These are phyloP conservation scores for Cronartium quercuum DNA, from an alignment of 1,284 basidiomycete species.

Conservation along the genomic window DNA sequence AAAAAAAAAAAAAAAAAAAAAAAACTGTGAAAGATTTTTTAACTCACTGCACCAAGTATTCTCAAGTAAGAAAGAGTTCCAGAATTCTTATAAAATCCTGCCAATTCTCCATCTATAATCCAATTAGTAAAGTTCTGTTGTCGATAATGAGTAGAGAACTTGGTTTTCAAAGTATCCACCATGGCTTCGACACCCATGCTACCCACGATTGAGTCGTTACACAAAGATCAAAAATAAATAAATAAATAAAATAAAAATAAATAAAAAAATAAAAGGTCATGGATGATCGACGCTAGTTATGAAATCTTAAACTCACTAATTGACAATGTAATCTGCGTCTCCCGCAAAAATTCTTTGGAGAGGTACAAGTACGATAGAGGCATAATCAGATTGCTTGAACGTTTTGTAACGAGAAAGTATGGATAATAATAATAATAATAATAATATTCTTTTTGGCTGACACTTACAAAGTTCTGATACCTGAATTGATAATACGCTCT, in stretches of 20 bases:
- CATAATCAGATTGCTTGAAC: background rate
- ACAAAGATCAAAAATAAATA: background rate
- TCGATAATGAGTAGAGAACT: background rate
- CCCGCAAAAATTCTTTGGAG: conserved; percentile 14
- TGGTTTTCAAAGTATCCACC: conserved; percentile 4
- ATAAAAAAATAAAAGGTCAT: background rate
- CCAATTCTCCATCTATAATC: conserved; percentile 8
- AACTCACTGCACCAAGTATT: conserved; percentile 20
- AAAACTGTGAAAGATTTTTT: background rate
- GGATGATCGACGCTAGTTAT: background rate
- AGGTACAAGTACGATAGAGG: background rate
- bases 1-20: background rate
- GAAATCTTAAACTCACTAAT: conserved; percentile 12
- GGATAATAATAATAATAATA: background rate
- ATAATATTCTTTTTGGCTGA: background rate
- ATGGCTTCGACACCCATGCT: conserved; percentile 26
- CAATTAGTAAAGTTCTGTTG: conserved; percentile 8
- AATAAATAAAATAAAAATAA: background rate
- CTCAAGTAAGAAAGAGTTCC: conserved; percentile 13
- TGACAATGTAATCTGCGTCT: conserved; percentile 30
- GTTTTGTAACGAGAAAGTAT: background rate
- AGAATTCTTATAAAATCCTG: conserved; percentile 12
- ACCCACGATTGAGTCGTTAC: background rate
- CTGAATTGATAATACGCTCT: conserved; percentile 6
- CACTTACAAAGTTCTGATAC: conserved; percentile 25